Conservation (phyloP, 2,329 filamentous ascomycete species). For the Botryotinia narcissicola region DNA sequence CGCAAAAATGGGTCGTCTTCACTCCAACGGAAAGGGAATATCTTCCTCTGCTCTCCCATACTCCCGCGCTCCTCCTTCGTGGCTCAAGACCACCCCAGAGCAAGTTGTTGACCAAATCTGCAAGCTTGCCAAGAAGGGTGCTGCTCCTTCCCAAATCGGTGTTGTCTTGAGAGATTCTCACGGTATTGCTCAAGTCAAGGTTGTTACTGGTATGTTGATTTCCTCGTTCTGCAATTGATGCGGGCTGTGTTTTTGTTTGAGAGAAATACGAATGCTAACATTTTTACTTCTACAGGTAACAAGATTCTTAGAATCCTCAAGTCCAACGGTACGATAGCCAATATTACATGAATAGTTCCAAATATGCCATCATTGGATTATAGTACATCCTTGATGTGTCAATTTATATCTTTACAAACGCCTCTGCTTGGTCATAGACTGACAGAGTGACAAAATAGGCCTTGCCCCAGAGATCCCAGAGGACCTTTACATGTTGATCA, state of each 20-base stretch:
- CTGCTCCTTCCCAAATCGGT: conserved; percentile 98
- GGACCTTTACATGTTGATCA: conserved; percentile 99
- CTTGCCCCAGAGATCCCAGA: conserved; percentile 98
- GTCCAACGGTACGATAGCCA: conserved; percentile 77
- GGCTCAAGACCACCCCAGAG: conserved; percentile 98
- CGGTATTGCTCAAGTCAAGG: conserved; percentile 96
- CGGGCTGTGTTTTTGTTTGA: background rate
- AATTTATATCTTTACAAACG: conserved; percentile 43
- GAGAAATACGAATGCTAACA: conserved; percentile 32
- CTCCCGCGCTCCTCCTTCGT: conserved; percentile 86
- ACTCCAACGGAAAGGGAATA: conserved; percentile 99
- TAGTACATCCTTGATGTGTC: conserved; percentile 28
- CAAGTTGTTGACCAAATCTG: conserved; percentile 99
- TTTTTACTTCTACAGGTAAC: conserved; percentile 66
- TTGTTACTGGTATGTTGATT: conserved; percentile 78
- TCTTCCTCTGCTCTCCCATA: conserved; percentile 93
- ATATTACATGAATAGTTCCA: conserved; percentile 26
- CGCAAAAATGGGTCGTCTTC: conserved; percentile 87
- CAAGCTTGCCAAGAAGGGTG: conserved; percentile 98
- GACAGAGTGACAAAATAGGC: conserved; percentile 85
- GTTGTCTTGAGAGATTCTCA: conserved; percentile 97
- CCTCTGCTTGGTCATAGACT: conserved; percentile 89
- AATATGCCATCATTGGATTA: conserved; percentile 39
- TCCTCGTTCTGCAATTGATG: background rate
- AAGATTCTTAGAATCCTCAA: conserved; percentile 99